These are phyloP conservation scores for Phycomyces nitens DNA, from an alignment of 192 early-diverging fungal genomes.

Conservation along the genomic window DNA sequence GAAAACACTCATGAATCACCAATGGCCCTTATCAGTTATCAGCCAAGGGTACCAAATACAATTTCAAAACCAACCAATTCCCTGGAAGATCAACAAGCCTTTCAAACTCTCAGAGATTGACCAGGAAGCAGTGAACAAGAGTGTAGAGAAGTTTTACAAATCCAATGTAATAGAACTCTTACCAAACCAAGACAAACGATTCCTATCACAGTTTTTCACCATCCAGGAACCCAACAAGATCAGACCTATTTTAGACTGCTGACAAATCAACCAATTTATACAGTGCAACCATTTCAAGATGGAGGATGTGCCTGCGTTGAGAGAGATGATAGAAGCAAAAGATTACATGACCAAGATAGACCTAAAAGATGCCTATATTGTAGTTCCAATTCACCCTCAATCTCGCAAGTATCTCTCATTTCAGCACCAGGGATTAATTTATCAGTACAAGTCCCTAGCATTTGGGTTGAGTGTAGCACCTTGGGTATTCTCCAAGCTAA, in stretches of 20 bases:
- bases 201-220: slow-evolving; percentile 4
- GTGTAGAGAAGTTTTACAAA: neutral
- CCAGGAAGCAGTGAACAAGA: neutral
- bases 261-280: slow-evolving; percentile 2
- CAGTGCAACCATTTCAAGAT: slow-evolving; percentile 16
- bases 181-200: neutral
- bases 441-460: slow-evolving; percentile 6
- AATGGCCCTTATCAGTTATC: slow-evolving; percentile 6
- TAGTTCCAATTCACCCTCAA: slow-evolving; percentile 4
- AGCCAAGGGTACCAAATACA: neutral
- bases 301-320: slow-evolving; percentile 15
- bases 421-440: neutral
- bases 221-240: neutral
- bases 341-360: slow-evolving; percentile 19
- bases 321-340: slow-evolving; percentile 11
- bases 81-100: neutral
- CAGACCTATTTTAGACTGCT: slow-evolving; percentile 10
- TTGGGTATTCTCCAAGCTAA: slow-evolving; percentile 8
- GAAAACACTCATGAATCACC: neutral
- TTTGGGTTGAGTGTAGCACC: slow-evolving; percentile 10
- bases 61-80: neutral
- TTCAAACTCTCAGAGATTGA: neutral
- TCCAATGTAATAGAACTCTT: neutral
- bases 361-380: slow-evolving; percentile 15
- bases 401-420: slow-evolving; percentile 7